Conservation (phyloP, 2,329 filamentous ascomycete genomes). For the Nigrospora sphaerica region DNA sequence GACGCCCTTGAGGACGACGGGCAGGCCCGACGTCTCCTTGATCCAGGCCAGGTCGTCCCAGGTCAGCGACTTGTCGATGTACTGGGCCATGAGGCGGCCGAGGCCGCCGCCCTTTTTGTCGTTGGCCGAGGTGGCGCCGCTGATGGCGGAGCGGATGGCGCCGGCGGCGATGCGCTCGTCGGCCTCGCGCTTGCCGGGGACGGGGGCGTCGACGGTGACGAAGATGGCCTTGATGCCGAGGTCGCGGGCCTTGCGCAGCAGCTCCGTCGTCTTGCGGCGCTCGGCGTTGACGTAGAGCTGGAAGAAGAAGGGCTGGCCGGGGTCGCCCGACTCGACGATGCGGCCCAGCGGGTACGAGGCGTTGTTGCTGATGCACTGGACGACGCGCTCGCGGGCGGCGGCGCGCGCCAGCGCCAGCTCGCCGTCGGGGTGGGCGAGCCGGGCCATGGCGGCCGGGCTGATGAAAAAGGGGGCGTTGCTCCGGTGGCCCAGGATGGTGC, state of each 20-base stretch:
- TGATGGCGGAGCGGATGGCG: constrained; percentile 29
- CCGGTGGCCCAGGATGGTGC: constrained; percentile 46
- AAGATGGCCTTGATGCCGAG: constrained; percentile 33
- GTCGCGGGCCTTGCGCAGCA: constrained; percentile 37
- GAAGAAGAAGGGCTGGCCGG: constrained; percentile 36
- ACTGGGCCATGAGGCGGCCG: constrained; percentile 42
- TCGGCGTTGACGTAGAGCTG: constrained; percentile 57
- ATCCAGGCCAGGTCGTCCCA: constrained; percentile 51
- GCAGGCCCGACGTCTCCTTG: constrained; percentile 33
- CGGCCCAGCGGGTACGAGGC: constrained; percentile 16
- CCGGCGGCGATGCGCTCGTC: constrained; percentile 44
- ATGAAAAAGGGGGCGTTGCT: constrained; percentile 54
- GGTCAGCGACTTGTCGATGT: constrained; percentile 42
- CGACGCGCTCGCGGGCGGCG: constrained; percentile 41
- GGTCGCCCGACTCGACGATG: constrained; percentile 17
- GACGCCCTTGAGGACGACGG: constrained; percentile 50
- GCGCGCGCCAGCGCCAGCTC: constrained; percentile 51
- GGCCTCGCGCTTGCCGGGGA: constrained; percentile 66
- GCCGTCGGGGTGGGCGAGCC: constrained; percentile 56
- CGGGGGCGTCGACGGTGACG: constrained; percentile 50
- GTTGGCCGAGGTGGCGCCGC: constrained; percentile 33
- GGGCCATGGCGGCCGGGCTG: constrained; percentile 58
- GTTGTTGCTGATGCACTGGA: constrained; percentile 47
- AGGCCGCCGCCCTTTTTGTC: constrained; percentile 47
- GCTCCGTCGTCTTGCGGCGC: constrained; percentile 38